These are phyloP conservation scores for Xerocomellus dryophilus DNA, from an alignment of 768 basidiomycete species.

Conservation along the genomic window DNA sequence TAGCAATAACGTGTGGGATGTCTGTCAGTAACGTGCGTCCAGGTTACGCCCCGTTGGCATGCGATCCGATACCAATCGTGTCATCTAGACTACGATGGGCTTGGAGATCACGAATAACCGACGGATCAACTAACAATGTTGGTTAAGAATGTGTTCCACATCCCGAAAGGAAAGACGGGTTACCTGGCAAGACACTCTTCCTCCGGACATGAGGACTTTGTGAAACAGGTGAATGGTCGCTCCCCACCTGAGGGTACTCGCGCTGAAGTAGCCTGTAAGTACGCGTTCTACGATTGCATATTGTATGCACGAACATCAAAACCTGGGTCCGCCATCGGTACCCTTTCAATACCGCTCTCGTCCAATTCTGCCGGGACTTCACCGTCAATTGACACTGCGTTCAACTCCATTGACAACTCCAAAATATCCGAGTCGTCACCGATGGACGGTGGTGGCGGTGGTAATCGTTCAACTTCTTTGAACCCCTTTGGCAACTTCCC, in stretches of 20 bases:
- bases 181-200: constrained; percentile 93
- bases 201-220: constrained; percentile 82
- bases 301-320: constrained; percentile 61
- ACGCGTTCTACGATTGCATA: constrained; percentile 10
- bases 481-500: constrained; percentile 72
- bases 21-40: constrained; percentile 13
- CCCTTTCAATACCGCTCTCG: constrained; percentile 79
- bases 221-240: constrained; percentile 55
- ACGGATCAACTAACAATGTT: constrained; percentile 68
- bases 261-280: constrained; percentile 42
- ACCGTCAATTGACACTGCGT: constrained; percentile 73
- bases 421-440: constrained; percentile 84
- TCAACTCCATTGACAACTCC: constrained; percentile 87
- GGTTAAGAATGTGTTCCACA: constrained; percentile 13
- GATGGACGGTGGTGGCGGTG: constrained; percentile 73
- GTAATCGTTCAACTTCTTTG: constrained; percentile 61
- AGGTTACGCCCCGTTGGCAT: constrained; percentile 29
- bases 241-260: constrained; percentile 63
- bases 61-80: constrained; percentile 31
- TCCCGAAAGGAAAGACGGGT: constrained; percentile 11
- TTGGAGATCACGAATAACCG: constrained; percentile 83
- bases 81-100: constrained; percentile 83
- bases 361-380: constrained; percentile 65
- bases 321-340: constrained; percentile 91
- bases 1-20: constrained; percentile 17